A percentile compares a stretch with the other conserved stretches of the same genome.
phyloP scores from a whole-genome alignment of 2,329 filamentous ascomycete species.

The Pseudogymnoascus sp. region DNA sequence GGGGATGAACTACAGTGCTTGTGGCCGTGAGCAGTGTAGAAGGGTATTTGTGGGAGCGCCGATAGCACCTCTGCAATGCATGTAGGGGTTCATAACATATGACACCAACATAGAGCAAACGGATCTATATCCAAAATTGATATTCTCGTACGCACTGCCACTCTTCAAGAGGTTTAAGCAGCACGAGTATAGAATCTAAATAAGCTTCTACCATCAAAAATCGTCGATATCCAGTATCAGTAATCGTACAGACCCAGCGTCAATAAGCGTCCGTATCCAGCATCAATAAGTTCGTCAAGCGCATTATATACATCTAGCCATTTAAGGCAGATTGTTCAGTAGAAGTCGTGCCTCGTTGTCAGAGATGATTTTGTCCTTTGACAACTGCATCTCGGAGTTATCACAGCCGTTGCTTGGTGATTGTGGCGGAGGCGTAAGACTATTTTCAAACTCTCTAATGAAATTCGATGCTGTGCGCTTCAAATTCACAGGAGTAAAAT shows the following conservation, averaged over 20 bases:
- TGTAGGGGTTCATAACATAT: background rate
- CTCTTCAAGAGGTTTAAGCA: background rate
- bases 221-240: slow-evolving; percentile 6
- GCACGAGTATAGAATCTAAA: slow-evolving; percentile 3
- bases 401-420: slow-evolving; percentile 15
- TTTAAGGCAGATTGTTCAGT: background rate
- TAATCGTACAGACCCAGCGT: slow-evolving; percentile 5
- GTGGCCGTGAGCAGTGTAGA: background rate
- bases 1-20: background rate
- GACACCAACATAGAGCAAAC: background rate
- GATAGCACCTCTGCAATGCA: background rate
- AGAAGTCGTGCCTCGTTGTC: slow-evolving; percentile 4
- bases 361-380: background rate
- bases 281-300: slow-evolving; percentile 5
- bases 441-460: slow-evolving; percentile 88
- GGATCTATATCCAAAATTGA: background rate
- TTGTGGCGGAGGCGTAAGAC: slow-evolving; percentile 47
- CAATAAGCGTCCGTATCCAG: background rate
- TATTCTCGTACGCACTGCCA: background rate
- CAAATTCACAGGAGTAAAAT: slow-evolving; percentile 60
- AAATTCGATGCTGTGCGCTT: slow-evolving; percentile 77
- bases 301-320: background rate
- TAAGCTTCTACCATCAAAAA: slow-evolving; percentile 5
- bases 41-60: background rate
- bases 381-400: background rate